These are phyloP conservation scores for Thamnidium elegans DNA, from an alignment of 192 early-diverging fungal species.

Conservation along the genomic window DNA sequence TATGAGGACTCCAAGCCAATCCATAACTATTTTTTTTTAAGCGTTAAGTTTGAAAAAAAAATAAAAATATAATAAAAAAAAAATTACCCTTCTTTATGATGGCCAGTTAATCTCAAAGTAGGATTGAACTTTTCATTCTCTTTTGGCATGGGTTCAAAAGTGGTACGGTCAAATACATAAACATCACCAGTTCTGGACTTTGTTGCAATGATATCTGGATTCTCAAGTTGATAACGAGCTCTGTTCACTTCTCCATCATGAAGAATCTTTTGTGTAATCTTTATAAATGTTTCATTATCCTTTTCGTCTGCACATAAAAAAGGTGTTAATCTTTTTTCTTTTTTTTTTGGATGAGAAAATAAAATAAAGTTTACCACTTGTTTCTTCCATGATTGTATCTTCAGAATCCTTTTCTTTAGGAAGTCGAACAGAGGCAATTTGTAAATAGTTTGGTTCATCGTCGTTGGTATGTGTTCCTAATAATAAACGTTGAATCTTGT, in stretches of 20 bases:
- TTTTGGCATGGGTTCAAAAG: constrained; percentile 74
- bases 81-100: constrained; percentile 87
- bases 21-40: constrained; percentile 63
- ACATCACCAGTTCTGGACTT: constrained; percentile 89
- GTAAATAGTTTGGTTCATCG: constrained; percentile 94
- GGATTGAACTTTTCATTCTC: constrained; percentile 78
- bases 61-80: not conserved
- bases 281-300: constrained; percentile 64
- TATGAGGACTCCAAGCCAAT: constrained; percentile 83
- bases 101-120: constrained; percentile 82
- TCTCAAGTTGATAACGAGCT: constrained; percentile 94
- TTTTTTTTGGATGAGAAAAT: not conserved
- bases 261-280: constrained; percentile 92
- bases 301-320: constrained; percentile 25
- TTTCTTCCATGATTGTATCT: constrained; percentile 27
- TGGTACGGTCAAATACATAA: constrained; percentile 95
- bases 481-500: constrained; percentile 84
- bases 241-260: constrained; percentile 98
- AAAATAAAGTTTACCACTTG: not conserved
- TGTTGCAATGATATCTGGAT: constrained; percentile 96
- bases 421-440: constrained; percentile 85
- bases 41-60: not conserved
- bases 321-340: not conserved
- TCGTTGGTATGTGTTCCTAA: constrained; percentile 97
- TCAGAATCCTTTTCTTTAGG: constrained; percentile 20